Base-by-base conservation (phyloP, 2,329 filamentous ascomycete species). In the Polychaeton citri region DNA sequence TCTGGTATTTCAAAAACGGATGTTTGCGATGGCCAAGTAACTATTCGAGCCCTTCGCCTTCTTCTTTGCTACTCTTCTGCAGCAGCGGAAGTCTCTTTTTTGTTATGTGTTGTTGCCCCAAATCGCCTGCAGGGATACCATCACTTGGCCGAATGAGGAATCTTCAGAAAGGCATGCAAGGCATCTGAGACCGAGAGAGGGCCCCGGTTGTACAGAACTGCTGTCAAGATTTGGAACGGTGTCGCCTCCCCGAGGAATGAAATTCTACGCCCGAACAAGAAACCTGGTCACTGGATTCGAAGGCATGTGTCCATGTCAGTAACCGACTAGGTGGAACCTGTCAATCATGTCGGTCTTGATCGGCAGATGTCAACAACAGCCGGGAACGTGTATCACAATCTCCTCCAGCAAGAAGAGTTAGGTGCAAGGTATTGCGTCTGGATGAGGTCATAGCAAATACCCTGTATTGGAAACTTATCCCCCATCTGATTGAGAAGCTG, bases 221-320 rank as follows among this genome's bases (percentile, higher is more conserved):
- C 24, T 28, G 24, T 28, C 24, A 28, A 28, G 24, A 28, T 28
- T 28, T 28, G 24, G 24, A 28, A 28, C 24, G 24, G 24, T 28
- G 12, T 15, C 24, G 15, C 24, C 24, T 15, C 15, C 24, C 24
- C 24, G 24, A 28, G 24, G 24, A 28, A 28, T 28, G 24, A 15
- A 10, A 28, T 10, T 28, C 24, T 15, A 10, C 24, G 15, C 24
- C 24, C 24, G 15, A 28, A 12, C 15, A 15, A 15, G 24, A 10
- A 28, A 28, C 24, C 24, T 10, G 24, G 24, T 28, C 24, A 15
- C 24, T 15, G 24, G 24, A 28, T 28, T 12, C 24, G 24, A 28
- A 28, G 24, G 12, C 24, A 28, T 28, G 24, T 28, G 24, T 28
- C 12, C 24, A 28, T 28, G 24, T 28, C 12, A 15, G 24, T 7